Conservation (phyloP, 192 early-diverging fungal genomes). For the Obelidium mucronatum region DNA sequence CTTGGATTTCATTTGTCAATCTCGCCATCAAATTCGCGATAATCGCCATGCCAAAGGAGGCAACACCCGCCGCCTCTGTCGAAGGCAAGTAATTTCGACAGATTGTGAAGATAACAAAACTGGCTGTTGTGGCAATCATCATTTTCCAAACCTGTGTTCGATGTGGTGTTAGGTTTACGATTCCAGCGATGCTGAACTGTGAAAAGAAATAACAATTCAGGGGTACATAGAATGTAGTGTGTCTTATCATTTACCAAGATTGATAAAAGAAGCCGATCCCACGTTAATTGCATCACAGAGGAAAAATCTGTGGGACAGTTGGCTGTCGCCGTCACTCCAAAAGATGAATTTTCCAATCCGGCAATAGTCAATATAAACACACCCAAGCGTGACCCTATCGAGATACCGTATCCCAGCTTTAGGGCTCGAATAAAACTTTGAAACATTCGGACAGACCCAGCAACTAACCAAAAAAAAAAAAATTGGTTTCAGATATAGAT, state of each 20-base stretch:
- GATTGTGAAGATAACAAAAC: slow-evolving; percentile 16
- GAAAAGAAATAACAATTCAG: too few species aligned
- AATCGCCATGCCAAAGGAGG: slow-evolving; percentile 21
- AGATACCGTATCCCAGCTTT: slow-evolving; percentile 31
- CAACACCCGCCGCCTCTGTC: slow-evolving; percentile 25
- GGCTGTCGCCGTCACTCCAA: not conserved
- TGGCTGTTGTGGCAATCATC: not conserved
- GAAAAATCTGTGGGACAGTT: slow-evolving; percentile 17
- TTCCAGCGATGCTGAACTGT: slow-evolving; percentile 2
- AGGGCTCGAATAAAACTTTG: slow-evolving; percentile 22
- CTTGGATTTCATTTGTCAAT: slow-evolving; percentile 28
- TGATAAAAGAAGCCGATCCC: not conserved
- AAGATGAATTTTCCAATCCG: not conserved
- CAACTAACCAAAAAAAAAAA: not conserved
- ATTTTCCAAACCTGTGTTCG: slow-evolving; percentile 8
- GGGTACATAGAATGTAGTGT: too few species aligned
- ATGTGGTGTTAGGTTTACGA: slow-evolving; percentile 5
- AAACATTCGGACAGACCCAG: slow-evolving; percentile 35
- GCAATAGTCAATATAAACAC: slow-evolving; percentile 3
- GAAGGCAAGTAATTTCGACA: not conserved
- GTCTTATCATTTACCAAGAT: too few species aligned
- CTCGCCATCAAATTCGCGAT: slow-evolving; percentile 25
- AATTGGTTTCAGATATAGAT: not conserved
- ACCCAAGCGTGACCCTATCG: slow-evolving; percentile 28
- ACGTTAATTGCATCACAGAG: not conserved